Evolutionary conservation across 805 yeast species (phyloP).

Genomic region (Metschnikowia borealis): DNA sequence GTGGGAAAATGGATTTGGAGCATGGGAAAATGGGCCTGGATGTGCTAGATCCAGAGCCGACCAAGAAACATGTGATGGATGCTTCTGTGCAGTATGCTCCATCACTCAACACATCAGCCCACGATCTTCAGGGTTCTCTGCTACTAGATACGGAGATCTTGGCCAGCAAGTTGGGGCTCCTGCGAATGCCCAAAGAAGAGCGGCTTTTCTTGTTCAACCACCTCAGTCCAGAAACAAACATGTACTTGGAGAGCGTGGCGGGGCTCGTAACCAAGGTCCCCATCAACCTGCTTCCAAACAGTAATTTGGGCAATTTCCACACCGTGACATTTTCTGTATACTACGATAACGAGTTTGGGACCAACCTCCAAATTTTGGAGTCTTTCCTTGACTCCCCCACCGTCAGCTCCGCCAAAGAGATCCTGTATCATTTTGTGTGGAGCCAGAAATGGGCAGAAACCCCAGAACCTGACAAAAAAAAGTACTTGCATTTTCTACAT

Average conservation of each 20-base stretch:
- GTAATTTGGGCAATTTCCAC: slow-evolving; percentile 5
- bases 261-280: neutral
- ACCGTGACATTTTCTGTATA: neutral
- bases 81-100: too few species aligned
- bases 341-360: neutral
- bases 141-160: neutral
- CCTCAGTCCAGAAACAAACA: neutral
- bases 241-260: neutral
- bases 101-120: neutral
- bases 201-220: neutral
- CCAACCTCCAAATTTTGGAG: neutral
- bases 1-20: too few species aligned
- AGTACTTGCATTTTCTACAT: slow-evolving; percentile 25
- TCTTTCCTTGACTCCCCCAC: neutral
- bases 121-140: neutral
- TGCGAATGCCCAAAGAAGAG: neutral
- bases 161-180: neutral
- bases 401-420: neutral
- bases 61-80: too few species aligned
- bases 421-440: slow-evolving; percentile 34
- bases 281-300: neutral
- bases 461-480: slow-evolving; percentile 20
- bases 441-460: slow-evolving; percentile 32
- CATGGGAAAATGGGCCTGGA: too few species aligned
- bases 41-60: too few species aligned